Evolutionary conservation across 352 stramenopile genomes (phyloP).

Genomic region (Phytophthora vignae): DNA sequence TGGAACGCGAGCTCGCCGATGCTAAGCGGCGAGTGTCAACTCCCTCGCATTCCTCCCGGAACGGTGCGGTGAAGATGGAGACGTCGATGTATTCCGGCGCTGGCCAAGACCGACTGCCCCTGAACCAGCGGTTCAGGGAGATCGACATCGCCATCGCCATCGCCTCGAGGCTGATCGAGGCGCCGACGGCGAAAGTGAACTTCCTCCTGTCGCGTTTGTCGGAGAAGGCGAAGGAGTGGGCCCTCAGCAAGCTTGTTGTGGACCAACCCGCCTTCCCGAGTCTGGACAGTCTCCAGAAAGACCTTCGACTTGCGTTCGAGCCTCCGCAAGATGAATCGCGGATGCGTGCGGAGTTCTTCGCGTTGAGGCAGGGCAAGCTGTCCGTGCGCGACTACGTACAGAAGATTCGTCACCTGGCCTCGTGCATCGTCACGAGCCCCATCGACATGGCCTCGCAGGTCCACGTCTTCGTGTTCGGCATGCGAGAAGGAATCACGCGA

Average conservation of each 20-base stretch:
- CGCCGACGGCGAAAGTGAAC: not conserved
- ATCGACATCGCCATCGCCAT: not conserved
- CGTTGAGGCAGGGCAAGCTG: too few relatives aligned
- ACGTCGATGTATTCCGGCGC: conserved; percentile 3
- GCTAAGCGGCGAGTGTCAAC: conserved; percentile 2
- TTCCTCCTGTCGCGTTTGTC: not conserved
- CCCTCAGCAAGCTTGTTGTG: conserved; percentile 9
- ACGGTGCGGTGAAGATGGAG: conserved; percentile 12
- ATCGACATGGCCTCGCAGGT: conserved; percentile 23
- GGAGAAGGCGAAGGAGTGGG: conserved; percentile 10
- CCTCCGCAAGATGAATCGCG: too few relatives aligned
- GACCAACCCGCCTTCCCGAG: not conserved
- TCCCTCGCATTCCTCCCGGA: not conserved
- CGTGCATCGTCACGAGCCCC: conserved; percentile 10
- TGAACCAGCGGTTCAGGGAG: conserved; percentile 1
- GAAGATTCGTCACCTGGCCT: conserved; percentile 1
- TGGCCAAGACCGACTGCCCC: not conserved
- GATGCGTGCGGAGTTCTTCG: too few relatives aligned
- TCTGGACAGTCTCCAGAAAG: not conserved
- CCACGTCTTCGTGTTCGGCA: conserved; percentile 21
- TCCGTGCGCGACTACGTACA: too few relatives aligned
- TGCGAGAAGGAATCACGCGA: conserved; percentile 16
- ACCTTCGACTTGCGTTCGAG: not conserved
- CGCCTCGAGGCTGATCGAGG: not conserved
- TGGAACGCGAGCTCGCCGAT: conserved; percentile 10